Evolutionary conservation across 31 red algal species (phyloP).

Genomic region (Odonthalia washingtoniensis): DNA sequence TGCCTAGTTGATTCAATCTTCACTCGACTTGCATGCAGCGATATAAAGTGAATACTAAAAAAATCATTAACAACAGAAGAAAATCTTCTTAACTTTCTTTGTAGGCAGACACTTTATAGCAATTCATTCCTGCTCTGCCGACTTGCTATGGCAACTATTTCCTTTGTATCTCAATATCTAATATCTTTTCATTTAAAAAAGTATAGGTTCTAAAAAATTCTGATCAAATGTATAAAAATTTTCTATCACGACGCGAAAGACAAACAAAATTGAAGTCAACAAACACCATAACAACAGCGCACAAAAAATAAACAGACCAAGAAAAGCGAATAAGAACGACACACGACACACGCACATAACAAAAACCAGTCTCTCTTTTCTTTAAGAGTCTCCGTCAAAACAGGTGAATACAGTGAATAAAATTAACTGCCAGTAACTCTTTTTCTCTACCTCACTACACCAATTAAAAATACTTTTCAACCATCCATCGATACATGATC

Average conservation of each 20-base stretch:
- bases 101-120: too few species aligned
- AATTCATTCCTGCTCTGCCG: too few species aligned
- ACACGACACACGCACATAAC: neutral
- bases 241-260: constrained; percentile 22
- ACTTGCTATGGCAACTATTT: too few species aligned
- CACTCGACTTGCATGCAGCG: constrained; percentile 65
- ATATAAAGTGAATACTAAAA: constrained; percentile 45
- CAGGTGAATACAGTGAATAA: constrained; percentile 76
- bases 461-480: constrained; percentile 84
- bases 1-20: constrained; percentile 61
- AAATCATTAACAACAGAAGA: too few species aligned
- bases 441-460: constrained; percentile 82
- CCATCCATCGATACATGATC: constrained; percentile 86
- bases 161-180: too few species aligned
- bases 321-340: neutral
- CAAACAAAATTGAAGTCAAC: neutral
- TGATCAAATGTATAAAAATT: neutral
- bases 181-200: too few species aligned
- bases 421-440: constrained; percentile 76
- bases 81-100: too few species aligned
- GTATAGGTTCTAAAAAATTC: too few species aligned
- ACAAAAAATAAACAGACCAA: neutral
- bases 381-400: constrained; percentile 80
- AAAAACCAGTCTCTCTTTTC: neutral
- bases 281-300: neutral